Base-by-base conservation (phyloP, 2,329 filamentous ascomycete genomes). In the Claviceps quebecensis region DNA sequence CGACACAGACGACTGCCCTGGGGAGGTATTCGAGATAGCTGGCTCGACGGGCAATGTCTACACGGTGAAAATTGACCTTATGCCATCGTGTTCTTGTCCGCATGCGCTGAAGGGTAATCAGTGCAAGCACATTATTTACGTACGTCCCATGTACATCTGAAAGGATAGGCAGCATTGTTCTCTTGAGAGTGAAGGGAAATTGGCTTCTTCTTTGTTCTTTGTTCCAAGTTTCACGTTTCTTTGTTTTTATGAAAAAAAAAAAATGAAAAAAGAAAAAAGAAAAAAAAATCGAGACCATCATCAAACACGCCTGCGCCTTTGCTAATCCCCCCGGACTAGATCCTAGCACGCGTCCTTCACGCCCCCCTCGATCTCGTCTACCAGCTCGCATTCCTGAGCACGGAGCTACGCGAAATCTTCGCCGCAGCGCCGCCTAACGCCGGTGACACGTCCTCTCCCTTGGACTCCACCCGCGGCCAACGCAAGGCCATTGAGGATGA, bases 21-120 rank as follows among this genome's bases (percentile, higher is more conserved):
- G 72, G 50, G 80, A 85, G 60, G 66, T 62, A 1, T 68, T 85
- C 47, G 69, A 78, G 52, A 67, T 85, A 54, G 77, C 80, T 0
- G 82, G 81, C 1, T 77, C 77, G 9, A 84, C 80, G 1, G 81
- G 81, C 16, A 84, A 84, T 56, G 69, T 85, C 52, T 85, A 86
- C 62, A 75, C 65, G 0, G 72, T 84, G 36, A 65, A 65, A 37
- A 73, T 85, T 49, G 66, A 67, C 3, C 69, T 69, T n/a, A 58
- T 69, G 17, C 76, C 78, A 0, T 65, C 57, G 0, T 84, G 80
- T 60, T 68, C 71, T 47, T 83, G 80, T 54, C 78, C 78, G 1
- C 72, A 81, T 52, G 72, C 70, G 1, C 57, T 53, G 26, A 69
- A 70, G 37, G 76, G 77, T 0, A 72, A 77, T 36, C 77, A 81